phyloP scores from a whole-genome alignment of 352 stramenopile genomes.

The Globisporangium emineosum region DNA sequence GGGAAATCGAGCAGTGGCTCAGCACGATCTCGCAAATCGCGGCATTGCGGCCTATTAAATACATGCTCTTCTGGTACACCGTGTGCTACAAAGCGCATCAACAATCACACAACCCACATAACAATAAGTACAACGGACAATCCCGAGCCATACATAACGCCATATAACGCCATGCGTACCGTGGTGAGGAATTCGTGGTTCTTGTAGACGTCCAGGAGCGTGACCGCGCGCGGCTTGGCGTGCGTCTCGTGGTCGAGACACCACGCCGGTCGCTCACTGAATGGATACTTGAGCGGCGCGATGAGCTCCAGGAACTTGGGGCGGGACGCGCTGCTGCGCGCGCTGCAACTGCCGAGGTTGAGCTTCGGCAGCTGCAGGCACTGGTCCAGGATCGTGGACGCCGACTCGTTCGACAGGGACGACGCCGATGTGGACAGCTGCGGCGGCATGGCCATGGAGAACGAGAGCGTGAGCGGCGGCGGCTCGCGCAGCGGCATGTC shows the following conservation, averaged over 20 bases:
- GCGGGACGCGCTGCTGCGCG: slow-evolving; percentile 31
- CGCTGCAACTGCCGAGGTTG: slow-evolving; percentile 37
- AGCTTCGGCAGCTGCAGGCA: slow-evolving; percentile 65
- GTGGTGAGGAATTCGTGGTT: slow-evolving; percentile 75
- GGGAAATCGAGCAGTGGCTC: slow-evolving; percentile 81
- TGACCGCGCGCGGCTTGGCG: slow-evolving; percentile 51
- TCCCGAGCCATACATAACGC: not conserved
- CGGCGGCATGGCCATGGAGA: slow-evolving; percentile 4
- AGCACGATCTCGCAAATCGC: slow-evolving; percentile 78
- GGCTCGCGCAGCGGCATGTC: slow-evolving; percentile 22
- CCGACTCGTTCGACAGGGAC: not conserved
- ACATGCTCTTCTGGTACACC: slow-evolving; percentile 74
- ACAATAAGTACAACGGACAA: not conserved
- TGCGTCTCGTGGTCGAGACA: slow-evolving; percentile 24
- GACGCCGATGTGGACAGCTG: not conserved
- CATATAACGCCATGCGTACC: slow-evolving; percentile 25
- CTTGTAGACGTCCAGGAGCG: slow-evolving; percentile 80
- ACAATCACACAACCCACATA: not conserved
- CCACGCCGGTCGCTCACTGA: slow-evolving; percentile 53
- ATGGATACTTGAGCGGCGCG: slow-evolving; percentile 62
- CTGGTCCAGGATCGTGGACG: slow-evolving; percentile 34
- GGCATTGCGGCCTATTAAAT: slow-evolving; percentile 74
- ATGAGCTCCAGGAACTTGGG: slow-evolving; percentile 70
- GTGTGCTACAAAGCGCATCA: slow-evolving; percentile 40
- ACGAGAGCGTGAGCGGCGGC: slow-evolving; percentile 13